Evolutionary conservation across 2,329 filamentous ascomycete genomes (phyloP).

Genomic region (Cytospora piceicola): DNA sequence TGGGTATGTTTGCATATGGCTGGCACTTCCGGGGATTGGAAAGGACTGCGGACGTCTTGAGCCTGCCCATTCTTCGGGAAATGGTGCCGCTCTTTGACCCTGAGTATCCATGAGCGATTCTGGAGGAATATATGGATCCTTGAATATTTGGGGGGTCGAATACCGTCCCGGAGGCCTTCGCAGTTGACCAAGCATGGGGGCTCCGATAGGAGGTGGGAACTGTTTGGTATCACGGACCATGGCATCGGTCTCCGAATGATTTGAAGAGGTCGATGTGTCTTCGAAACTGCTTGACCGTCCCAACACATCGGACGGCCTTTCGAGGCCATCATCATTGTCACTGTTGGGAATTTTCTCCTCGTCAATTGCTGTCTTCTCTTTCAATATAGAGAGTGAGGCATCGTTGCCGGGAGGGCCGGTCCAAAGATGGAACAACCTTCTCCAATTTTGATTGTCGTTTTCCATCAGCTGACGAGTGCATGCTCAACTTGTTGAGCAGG

Average conservation of each 20-base stretch:
- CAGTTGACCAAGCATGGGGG: neutral
- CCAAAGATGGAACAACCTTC: neutral
- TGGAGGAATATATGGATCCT: neutral
- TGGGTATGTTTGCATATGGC: neutral
- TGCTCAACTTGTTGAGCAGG: conserved; percentile 11
- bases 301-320: neutral
- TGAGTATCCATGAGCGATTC: neutral
- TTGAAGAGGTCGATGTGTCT: neutral
- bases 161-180: neutral
- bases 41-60: neutral
- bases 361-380: neutral
- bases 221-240: neutral
- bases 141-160: neutral
- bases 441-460: conserved; percentile 1
- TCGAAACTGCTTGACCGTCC: neutral
- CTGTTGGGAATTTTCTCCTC: neutral
- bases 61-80: neutral
- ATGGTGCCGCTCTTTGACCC: neutral
- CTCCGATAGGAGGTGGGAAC: neutral
- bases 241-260: neutral
- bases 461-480: conserved; percentile 16
- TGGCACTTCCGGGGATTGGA: neutral
- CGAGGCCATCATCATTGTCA: neutral
- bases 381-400: neutral
- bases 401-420: neutral